Base-by-base conservation (phyloP, 179 eudicot genomes). In the Patellifolia procumbens region DNA sequence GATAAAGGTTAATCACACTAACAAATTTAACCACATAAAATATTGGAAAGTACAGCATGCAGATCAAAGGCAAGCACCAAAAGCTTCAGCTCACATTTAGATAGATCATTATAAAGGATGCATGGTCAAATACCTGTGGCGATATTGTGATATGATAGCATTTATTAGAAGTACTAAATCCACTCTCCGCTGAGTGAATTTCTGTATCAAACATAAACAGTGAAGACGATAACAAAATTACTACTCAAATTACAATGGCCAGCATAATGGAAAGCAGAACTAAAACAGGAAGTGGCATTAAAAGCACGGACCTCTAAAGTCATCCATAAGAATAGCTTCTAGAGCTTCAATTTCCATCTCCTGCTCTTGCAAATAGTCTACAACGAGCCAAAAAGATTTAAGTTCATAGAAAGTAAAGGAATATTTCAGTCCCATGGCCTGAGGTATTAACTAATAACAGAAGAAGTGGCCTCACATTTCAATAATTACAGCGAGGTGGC, bases 261-360 rank as follows among this genome's bases (percentile, higher is more conserved):
- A 55, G 67, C 76, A 74, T 2, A 69, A 31, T 20, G 26, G 19
- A 5, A 24, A 64, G 28, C 9, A 70, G 53, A n/a, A 17, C 26
- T 61, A 11, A 0, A 39, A 52, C 19, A 68, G 16, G 52, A 75
- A 58, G 51, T 49, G 34, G 49, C 63, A 51, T 52, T 65, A 31
- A 59, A 28, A 7, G 22, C 59, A 74, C 72, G 79, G 39, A 91
- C 98, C 98, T 88, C 83, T 85, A 68, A 92, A 91, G 4, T 94
- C 97, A 81, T 91, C 97, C 89, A 83, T 82, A 58, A 94, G 94
- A 68, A 94, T 92, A 58, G 98, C 97, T 63, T 91, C 85, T 46
- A 94, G 82, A 22, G 97, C 98, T 77, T 91, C 97, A 31, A 94
- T 86, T 84, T 94, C 98, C 97, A 92, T 92, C 87, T 89, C 98